Evolutionary conservation across 352 stramenopile species (phyloP), one percentile per base, ranked within the genome.

Genomic region (Pythium brassicae): DNA sequence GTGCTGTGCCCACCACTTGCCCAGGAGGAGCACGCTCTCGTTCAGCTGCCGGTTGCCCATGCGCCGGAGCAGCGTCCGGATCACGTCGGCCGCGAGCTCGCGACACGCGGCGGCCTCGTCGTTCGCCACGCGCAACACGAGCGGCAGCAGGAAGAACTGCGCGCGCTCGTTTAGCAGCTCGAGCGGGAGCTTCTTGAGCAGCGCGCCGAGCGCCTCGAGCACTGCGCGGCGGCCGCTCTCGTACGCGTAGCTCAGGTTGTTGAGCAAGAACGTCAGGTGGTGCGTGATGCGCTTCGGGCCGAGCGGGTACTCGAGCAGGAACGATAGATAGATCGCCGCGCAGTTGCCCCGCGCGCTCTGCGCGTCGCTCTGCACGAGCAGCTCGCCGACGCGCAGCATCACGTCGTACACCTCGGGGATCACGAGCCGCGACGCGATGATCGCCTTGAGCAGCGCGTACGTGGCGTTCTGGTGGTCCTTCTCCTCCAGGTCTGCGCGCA

Each of bases 361-460:
- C 17, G 93, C 89, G 44, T 97, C 87, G 61, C 87, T 98, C 58
- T 96, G 89, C 47, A 98, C 93, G 22, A 97, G 76, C 50, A 98
- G 77, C 71, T 98, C 89, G 8, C 96, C 86, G 23, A 98, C 82
- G 50, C 85, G 87, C 46, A 98, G 83, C 77, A 98, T 97, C 15
- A 98, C 76, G 64, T 99, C 96, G 69, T 98, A 99, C 55, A 98
- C 86, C 65, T 98, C 94, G 45, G 93, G 76, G 47, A 97, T 96
- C 14, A 98, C 82, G 32, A 96, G 94, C 22, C 78, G 88, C 7
- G 88, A 95, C 29, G 86, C 83, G 39, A 94, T 81, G 53, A 99
- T 92, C 19, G 88, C 80, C 61, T 97, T 98, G 6, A 98, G 74
- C 50, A 98, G 72, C 42, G 86, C 75, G 62, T 98, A 97, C 20